Conservation (phyloP, 352 stramenopile genomes). For the Stephanocyclus meneghinianus region DNA sequence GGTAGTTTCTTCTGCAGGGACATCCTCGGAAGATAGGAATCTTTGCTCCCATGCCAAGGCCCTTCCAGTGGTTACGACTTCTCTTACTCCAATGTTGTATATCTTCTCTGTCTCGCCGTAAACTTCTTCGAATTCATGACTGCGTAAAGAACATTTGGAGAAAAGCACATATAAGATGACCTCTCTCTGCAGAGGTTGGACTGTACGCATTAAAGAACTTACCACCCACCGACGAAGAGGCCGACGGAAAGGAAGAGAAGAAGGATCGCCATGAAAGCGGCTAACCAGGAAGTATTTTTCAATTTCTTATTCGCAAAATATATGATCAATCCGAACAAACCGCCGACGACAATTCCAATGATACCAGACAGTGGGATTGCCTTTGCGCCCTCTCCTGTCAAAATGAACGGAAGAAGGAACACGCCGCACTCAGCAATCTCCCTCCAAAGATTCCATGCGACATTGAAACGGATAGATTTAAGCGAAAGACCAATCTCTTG, state of each 20-base stretch:
- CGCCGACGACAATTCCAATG: constrained; percentile 48
- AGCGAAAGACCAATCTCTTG: constrained; percentile 49
- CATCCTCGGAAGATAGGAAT: not conserved
- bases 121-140: constrained; percentile 73
- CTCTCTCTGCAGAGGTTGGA: not conserved
- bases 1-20: not conserved
- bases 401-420: constrained; percentile 75
- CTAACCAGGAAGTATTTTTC: constrained; percentile 64
- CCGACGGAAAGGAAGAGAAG: constrained; percentile 65
- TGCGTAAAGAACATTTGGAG: not conserved
- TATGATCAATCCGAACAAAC: constrained; percentile 40
- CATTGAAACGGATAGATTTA: constrained; percentile 75
- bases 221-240: constrained; percentile 66
- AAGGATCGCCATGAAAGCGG: constrained; percentile 62
- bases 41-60: too few species aligned
- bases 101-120: constrained; percentile 58
- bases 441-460: constrained; percentile 79
- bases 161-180: not conserved
- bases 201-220: constrained; percentile 5
- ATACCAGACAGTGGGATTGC: constrained; percentile 65
- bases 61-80: too few species aligned
- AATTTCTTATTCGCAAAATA: constrained; percentile 67
- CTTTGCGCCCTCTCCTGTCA: constrained; percentile 53
- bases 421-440: constrained; percentile 73
- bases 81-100: constrained; percentile 41